Evolutionary conservation across 75 land plant species (phyloP), one percentile per base, ranked within the genome.

Genomic region (Sequoiadendron giganteum): DNA sequence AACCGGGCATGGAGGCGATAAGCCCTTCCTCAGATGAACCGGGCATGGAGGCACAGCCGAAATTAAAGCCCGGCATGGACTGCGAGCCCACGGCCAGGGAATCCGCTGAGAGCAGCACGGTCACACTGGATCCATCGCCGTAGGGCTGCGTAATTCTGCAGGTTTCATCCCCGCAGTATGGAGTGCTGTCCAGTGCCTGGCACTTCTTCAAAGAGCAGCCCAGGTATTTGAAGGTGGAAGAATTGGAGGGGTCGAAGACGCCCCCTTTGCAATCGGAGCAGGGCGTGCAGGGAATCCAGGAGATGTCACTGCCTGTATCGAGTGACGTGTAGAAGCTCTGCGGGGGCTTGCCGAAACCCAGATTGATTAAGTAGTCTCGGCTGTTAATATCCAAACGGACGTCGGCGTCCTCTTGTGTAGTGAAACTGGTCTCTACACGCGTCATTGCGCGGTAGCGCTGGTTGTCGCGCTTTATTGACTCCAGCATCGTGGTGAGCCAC

Each of bases 91-190:
- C 49, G 0, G 87, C 86, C 52, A 88, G 40, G 11, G 70, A 68
- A 25, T 91, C 88, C 43, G 54, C 3, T 2, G 65, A 28, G 5
- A 90, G 68, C 42, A 45, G 42, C 11, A 84, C 90, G 16, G 56
- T 25, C 9, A 87, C 55, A 72, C 43, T 45, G 15, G 90, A 88
- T 10, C 88, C 89, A 83, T 90, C 90, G 21, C 92, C 90, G 40
- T 90, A 92, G 18, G 79, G 76, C 32, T 86, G 76, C 45, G 54
- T 61, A 21, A 91, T 89, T 19, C 80, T 19, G 86, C 92, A 91
- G 5, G 54, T 75, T 4, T 49, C 32, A 32, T 68, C 49, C 19
- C 42, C 42, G 16, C 55, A 21, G 34, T 5, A 5, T 10, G 14
- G 6, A 2, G 25, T 39, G 13, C 3, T 14, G 68, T 14, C n/a